A percentile compares a stretch with the other conserved stretches of the same genome.
Conservation (phyloP, 768 basidiomycete genomes). For the Tubosaeta brunneosetosa region DNA sequence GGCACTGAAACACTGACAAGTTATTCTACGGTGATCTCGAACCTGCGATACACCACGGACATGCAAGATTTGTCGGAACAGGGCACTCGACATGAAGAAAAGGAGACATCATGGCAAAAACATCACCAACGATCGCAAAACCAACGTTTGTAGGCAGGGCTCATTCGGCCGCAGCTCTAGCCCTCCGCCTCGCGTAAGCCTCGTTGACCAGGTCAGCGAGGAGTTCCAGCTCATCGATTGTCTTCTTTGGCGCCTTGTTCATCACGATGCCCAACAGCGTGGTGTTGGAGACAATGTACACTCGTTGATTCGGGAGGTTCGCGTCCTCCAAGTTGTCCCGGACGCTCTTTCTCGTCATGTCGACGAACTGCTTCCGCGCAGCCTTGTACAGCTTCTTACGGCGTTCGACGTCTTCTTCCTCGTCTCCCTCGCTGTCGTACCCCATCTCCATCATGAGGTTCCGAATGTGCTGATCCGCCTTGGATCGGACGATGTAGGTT, state of each 20-base stretch:
- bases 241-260: slow-evolving; percentile 13
- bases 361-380: slow-evolving; percentile 15
- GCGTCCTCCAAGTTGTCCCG: slow-evolving; percentile 18
- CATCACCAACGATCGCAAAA: no score
- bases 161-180: not conserved
- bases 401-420: slow-evolving; percentile 6
- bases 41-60: no score
- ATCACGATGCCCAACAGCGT: slow-evolving; percentile 18
- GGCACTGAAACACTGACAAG: no score
- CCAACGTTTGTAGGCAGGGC: no score
- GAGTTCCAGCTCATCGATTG: slow-evolving; percentile 23
- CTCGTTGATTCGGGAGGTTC: slow-evolving; percentile 21
- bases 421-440: slow-evolving; percentile 17
- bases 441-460: slow-evolving; percentile 18
- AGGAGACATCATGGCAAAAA: no score
- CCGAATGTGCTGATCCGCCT: slow-evolving; percentile 20
- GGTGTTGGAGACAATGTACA: slow-evolving; percentile 24
- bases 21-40: no score
- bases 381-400: slow-evolving; percentile 8
- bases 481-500: slow-evolving; percentile 21
- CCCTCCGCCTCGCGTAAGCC: slow-evolving; percentile 7
- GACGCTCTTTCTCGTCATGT: slow-evolving; percentile 16
- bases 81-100: no score
- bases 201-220: slow-evolving; percentile 14
- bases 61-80: no score